These are phyloP conservation scores for Ochetophila trinervis DNA, from an alignment of 306 rosid species.

Conservation along the genomic window DNA sequence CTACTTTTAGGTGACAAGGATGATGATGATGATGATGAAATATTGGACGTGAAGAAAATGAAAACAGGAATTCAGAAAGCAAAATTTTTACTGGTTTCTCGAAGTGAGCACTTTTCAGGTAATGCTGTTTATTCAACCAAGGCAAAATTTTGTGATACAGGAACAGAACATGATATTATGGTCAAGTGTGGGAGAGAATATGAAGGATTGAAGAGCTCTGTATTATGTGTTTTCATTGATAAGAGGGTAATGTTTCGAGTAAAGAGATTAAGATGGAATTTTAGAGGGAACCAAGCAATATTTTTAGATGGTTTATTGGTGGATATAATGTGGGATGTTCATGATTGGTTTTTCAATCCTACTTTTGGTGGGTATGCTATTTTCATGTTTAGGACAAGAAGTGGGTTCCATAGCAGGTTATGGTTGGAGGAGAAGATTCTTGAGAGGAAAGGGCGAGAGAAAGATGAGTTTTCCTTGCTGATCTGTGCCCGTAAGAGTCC, in stretches of 20 bases:
- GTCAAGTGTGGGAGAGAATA: slow-evolving; percentile 48
- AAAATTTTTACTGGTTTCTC: slow-evolving; percentile 45
- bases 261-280: slow-evolving; percentile 78
- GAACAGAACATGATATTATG: slow-evolving; percentile 55
- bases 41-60: background rate
- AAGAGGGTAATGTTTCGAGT: slow-evolving; percentile 59
- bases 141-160: slow-evolving; percentile 48
- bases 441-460: slow-evolving; percentile 39
- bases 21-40: slow-evolving; percentile 17
- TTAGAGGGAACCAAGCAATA: slow-evolving; percentile 86
- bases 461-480: slow-evolving; percentile 58
- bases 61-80: background rate
- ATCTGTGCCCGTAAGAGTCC: slow-evolving; percentile 65
- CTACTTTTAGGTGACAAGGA: slow-evolving; percentile 53
- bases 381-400: slow-evolving; percentile 84
- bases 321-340: slow-evolving; percentile 96
- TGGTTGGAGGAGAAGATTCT: slow-evolving; percentile 79
- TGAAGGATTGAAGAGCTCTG: too few species aligned
- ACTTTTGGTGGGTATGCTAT: slow-evolving; percentile 40
- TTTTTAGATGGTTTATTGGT: slow-evolving; percentile 82
- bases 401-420: slow-evolving; percentile 68
- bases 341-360: slow-evolving; percentile 74
- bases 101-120: slow-evolving; percentile 54
- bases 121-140: slow-evolving; percentile 47
- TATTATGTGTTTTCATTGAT: slow-evolving; percentile 52